Evolutionary conservation across 176 grass and related monocot genomes (phyloP), one percentile per base, ranked within the genome.

Genomic region (Poa annua): DNA sequence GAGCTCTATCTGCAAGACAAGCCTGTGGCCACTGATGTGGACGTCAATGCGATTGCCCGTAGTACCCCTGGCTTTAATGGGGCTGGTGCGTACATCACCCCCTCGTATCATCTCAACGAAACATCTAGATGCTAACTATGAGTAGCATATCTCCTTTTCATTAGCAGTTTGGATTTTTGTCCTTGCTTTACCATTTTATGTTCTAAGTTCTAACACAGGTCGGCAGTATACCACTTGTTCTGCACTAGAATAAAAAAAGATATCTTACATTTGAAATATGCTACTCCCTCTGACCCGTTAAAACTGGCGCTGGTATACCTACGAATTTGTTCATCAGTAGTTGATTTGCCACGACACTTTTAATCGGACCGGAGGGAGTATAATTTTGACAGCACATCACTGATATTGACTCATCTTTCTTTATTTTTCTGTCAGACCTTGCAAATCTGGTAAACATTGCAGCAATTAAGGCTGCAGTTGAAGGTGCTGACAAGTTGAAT

Each of bases 1-100:
- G 93, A 99, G 36, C 88, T 99, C 21, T 99, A 99, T 89, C 88
- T 99, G 84, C 89, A 99, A 89, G 93, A 99, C 57, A 99, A 99
- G 54, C 97, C 97, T 66, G 77, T 96, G 71, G 76, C 75, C 39
- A 89, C 62, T 78, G 97, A 99, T 90, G 84, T 99, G 72, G 89
- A 99, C 85, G 75, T 90, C 49, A 99, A 96, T 66, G 81, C 85
- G 70, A 92, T 99, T 75, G 97, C 97, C 71, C 93, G 93, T 71
- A 87, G 88, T 87, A 99, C 97, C 59, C 97, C 97, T 85, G 97
- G 97, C 44, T 96, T 99, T 83, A 99, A 92, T 87, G 97, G 97
- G 48, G 97, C 97, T 81, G 97, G 97, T 99, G 84, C 2, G 87
- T 24, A 42, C 41, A 25, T 38, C 63, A 82, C 20, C 45, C 17